phyloP scores from a whole-genome alignment of 805 yeast species.

The Suhomyces pyralidae region DNA sequence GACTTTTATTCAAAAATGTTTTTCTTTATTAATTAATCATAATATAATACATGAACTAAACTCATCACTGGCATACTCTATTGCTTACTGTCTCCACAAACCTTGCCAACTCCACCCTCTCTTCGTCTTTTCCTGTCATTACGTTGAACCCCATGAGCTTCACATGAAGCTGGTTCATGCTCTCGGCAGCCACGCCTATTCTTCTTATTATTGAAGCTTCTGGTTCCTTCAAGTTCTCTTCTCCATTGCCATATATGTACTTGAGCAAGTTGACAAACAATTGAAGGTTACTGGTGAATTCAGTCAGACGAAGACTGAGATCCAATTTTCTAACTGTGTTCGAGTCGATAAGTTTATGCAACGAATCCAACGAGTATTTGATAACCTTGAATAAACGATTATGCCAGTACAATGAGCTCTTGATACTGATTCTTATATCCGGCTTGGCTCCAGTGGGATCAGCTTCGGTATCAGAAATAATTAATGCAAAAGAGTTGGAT shows the following conservation, averaged over 20 bases:
- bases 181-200: conserved; percentile 7
- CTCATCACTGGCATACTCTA: not conserved
- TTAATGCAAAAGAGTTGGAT: conserved; percentile 36
- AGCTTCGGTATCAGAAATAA: conserved; percentile 20
- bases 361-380: conserved; percentile 23
- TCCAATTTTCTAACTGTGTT: conserved; percentile 11
- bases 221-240: conserved; percentile 8
- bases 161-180: conserved; percentile 14
- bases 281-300: conserved; percentile 33
- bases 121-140: conserved; percentile 12
- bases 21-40: not conserved
- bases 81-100: conserved; percentile 4
- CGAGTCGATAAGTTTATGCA: conserved; percentile 15
- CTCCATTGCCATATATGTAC: conserved; percentile 14
- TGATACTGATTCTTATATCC: conserved; percentile 16
- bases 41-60: not conserved
- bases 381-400: conserved; percentile 37
- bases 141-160: conserved; percentile 20
- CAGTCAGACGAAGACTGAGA: conserved; percentile 23
- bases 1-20: not conserved
- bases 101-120: conserved; percentile 7
- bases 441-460: conserved; percentile 8
- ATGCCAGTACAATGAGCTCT: conserved; percentile 30
- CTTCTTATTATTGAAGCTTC: conserved; percentile 9
- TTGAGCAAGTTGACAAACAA: conserved; percentile 31